Evolutionary conservation across 306 rosid species (phyloP).

Genomic region (Gillenia trifoliata): DNA sequence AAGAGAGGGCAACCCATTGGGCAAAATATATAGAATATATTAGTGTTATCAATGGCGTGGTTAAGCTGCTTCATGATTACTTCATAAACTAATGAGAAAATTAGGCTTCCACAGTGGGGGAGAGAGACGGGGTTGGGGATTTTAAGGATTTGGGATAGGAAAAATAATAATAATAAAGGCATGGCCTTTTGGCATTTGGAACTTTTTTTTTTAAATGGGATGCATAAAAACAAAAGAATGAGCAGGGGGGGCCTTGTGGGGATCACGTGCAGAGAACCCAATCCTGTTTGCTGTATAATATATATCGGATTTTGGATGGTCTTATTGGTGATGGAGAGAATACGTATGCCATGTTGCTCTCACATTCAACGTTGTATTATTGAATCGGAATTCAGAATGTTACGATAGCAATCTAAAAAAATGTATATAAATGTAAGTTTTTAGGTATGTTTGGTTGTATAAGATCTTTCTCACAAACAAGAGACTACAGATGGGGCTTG

Average conservation of each 20-base stretch:
- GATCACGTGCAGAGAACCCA: slow-evolving; percentile 46
- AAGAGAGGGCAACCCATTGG: background rate
- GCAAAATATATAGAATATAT: background rate
- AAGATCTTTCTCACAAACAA: too few relatives aligned
- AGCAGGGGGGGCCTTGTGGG: slow-evolving; percentile 34
- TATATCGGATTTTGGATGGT: background rate
- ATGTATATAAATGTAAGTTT: too few relatives aligned
- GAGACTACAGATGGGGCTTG: too few relatives aligned
- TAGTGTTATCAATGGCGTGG: background rate
- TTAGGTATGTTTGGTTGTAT: too few relatives aligned
- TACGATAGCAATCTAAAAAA: too few relatives aligned
- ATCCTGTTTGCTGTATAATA: background rate
- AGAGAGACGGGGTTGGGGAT: background rate
- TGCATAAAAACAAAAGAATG: slow-evolving; percentile 17
- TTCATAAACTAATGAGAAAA: background rate
- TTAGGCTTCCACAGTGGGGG: background rate
- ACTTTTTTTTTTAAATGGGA: background rate
- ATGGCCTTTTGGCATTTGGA: background rate
- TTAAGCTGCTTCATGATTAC: background rate
- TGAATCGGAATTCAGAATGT: too few relatives aligned
- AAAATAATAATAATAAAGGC: background rate
- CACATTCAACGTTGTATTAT: too few relatives aligned
- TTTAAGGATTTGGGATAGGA: background rate
- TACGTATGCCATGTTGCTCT: background rate
- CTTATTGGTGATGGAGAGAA: background rate